Evolutionary conservation across 1,284 basidiomycete genomes (phyloP), one percentile per base, ranked within the genome.

Genomic region (Ceratobasidium sp.): DNA sequence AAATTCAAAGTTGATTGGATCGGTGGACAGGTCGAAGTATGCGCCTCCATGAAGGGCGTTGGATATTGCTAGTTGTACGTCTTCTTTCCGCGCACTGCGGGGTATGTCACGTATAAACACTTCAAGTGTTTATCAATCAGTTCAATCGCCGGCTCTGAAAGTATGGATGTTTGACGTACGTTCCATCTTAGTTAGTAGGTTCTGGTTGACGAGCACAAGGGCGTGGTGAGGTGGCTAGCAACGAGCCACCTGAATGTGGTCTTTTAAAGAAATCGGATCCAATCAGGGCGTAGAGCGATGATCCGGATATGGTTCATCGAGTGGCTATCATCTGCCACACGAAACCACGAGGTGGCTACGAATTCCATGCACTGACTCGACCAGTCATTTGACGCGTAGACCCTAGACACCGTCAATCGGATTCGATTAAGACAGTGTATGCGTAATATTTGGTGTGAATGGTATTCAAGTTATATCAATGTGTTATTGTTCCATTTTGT

Each of bases 1-100:
- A 3, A 86, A 80, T 49, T 84, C 78, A 73, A 86, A 86, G 73
- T 87, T 87, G 53, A 84, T 72, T 0, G 77, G 81, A 2, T 56
- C 62, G 8, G 2, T 13, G 2, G 49, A 50, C 17, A 43, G 32
- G 17, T 54, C 17, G 13, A 38, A 29, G 47, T 54, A 67, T n/a
- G n/a, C 27, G 10, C 64, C 64, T 7, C 64, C 64, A 55, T 54
- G 49, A 15, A 67, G 47, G 5, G 47, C 50, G 27, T 43, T 67
- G 22, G 64, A 42, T 12, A 67, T 54, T 6, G 38, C 49, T 3
- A 45, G 34, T 10, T 55, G 35, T 6, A 67, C 50, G 22, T 67
- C 52, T 6, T 42, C 27, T 15, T 67, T 34, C 12, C 25, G 35
- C 5, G 64, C 64, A 20, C 15, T 43, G 27, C 29, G 45, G 22